Evolutionary conservation across 2,329 filamentous ascomycete species (phyloP), one percentile per base, ranked within the genome.

Genomic region (Dendryphion nanum): DNA sequence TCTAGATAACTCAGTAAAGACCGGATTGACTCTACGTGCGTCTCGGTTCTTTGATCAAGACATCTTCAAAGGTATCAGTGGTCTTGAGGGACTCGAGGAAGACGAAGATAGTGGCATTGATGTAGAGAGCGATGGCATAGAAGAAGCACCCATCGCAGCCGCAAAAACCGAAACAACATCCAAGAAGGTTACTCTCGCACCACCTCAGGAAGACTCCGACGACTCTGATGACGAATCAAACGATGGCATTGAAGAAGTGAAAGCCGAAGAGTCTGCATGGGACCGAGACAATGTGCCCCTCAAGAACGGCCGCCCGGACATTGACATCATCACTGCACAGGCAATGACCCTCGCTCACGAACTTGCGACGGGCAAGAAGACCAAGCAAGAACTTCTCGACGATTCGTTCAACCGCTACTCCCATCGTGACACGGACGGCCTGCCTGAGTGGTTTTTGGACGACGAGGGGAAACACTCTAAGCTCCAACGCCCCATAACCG

Each of bases 281-380:
- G 83, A 87, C 51, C 74, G 81, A 32, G 74, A 81, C 44, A 77
- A 82, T 36, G 80, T 79, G 44, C 76, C 77, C 36, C 76, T 72
- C 45, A 74, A 80, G 38, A 79, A 86, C 53, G 83, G 83, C 40
- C 79, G 76, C 38, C 63, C 67, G 77, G 90, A 96, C 61, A 95
- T 98, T 68, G 89, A 97, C 64, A 97, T 98, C 57, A 95, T 97
- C 59, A 98, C 93, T n/a, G 93, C 89, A 4, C 93, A 98, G 73
- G 93, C 94, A 48, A 98, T 98, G 93, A 94, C 91, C 1, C 77
- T 98, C 13, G 94, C 93, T 1, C 93, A 97, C 50, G 81, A 89
- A 59, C 83, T 98, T 42, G 93, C 90, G 3, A 89, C 85, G 0
- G 91, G 91, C 30, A 78, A 91, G 61, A 90, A 85, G 66, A 86